Percentiles rank a stretch among this genome's conserved stretches.
Conservation (phyloP, 306 rosid species). For the Prunus davidiana region DNA sequence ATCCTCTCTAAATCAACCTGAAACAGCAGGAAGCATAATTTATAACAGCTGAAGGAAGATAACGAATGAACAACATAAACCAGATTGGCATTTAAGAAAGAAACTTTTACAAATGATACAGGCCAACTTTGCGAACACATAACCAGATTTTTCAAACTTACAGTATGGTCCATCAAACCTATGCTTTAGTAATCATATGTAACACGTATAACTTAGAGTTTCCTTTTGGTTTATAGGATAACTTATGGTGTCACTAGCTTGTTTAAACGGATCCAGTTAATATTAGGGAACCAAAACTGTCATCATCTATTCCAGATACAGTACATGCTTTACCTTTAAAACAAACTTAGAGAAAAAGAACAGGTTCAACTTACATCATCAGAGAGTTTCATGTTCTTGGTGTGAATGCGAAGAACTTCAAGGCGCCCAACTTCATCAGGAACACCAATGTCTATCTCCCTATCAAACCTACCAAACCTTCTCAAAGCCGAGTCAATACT, state of each 20-base stretch:
- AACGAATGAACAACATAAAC: background rate
- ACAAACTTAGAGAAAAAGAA: background rate
- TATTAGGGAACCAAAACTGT: background rate
- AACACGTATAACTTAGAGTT: background rate
- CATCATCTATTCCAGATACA: slow-evolving; percentile 4
- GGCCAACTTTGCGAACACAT: background rate
- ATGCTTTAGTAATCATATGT: background rate
- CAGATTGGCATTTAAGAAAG: background rate
- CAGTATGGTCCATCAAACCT: background rate
- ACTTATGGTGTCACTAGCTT: background rate
- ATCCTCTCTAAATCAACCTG: slow-evolving; percentile 64
- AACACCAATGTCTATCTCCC: slow-evolving; percentile 72
- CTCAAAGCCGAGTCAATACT: slow-evolving; percentile 65
- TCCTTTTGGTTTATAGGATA: background rate
- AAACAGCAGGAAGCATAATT: background rate
- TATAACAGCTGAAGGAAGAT: background rate
- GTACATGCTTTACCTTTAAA: background rate
- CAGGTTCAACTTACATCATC: slow-evolving; percentile 47
- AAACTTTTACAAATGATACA: background rate
- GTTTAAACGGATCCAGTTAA: background rate
- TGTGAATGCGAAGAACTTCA: slow-evolving; percentile 69
- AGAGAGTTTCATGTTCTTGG: slow-evolving; percentile 71
- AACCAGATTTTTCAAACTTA: background rate
- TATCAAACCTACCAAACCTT: slow-evolving; percentile 69
- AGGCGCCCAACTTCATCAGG: slow-evolving; percentile 70